phyloP scores from a whole-genome alignment of 805 yeast species.

The Saccharomyces jurei region DNA sequence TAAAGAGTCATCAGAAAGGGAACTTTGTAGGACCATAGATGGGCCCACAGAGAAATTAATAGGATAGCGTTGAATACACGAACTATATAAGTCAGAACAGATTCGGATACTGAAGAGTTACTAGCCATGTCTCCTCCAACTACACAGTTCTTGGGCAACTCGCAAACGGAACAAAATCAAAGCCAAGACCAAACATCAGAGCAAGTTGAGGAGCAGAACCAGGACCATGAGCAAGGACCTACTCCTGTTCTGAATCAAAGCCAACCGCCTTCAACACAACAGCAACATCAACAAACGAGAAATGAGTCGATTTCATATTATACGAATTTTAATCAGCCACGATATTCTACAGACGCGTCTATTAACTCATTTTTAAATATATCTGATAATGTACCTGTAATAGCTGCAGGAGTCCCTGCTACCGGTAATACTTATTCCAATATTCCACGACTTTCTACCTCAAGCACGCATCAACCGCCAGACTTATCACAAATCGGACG shows the following conservation, averaged over 20 bases:
- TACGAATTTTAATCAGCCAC: constrained; percentile 15
- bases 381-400: constrained; percentile 11
- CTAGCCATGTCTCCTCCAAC: background rate
- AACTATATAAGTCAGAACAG: background rate
- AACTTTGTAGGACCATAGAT: background rate
- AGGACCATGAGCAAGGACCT: background rate
- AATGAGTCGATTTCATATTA: constrained; percentile 17
- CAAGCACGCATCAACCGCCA: constrained; percentile 5
- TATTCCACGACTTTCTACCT: background rate
- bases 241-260: background rate
- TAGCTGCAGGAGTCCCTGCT: background rate
- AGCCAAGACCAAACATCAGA: background rate
- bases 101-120: background rate
- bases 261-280: constrained; percentile 1
- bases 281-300: constrained; percentile 2
- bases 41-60: background rate
- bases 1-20: background rate
- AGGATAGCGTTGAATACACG: background rate
- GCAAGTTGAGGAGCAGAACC: background rate
- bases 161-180: background rate
- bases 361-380: constrained; percentile 22
- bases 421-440: background rate
- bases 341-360: constrained; percentile 20
- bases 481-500: constrained; percentile 21
- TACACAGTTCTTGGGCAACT: background rate